Percentiles rank a stretch among this genome's conserved stretches.
Conservation (phyloP, 257 asterid genomes). For the Plantago elongata region DNA sequence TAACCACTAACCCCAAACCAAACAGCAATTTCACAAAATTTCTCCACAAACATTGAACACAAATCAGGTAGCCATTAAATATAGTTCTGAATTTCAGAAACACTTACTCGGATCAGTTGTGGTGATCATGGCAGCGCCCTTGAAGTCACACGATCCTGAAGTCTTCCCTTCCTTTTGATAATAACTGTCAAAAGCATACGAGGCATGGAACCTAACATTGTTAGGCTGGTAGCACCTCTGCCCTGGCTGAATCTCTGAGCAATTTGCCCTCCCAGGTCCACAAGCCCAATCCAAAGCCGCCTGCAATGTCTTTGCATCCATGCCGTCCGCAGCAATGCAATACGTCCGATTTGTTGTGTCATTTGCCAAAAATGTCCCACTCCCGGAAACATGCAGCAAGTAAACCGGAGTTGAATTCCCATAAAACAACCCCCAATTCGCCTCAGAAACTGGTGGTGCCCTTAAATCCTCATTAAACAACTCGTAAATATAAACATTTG, state of each 20-base stretch:
- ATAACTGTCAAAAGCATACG: slow-evolving; percentile 88
- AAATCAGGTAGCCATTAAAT: background rate
- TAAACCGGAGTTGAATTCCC: slow-evolving; percentile 85
- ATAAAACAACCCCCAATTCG: slow-evolving; percentile 86
- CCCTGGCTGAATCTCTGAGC: slow-evolving; percentile 95
- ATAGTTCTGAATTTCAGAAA: slow-evolving; percentile 4
- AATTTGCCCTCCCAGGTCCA: slow-evolving; percentile 95
- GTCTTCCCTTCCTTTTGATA: slow-evolving; percentile 72
- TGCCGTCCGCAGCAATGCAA: slow-evolving; percentile 67
- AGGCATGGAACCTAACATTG: slow-evolving; percentile 79
- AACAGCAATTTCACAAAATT: background rate
- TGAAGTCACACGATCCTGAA: slow-evolving; percentile 87
- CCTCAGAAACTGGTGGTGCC: slow-evolving; percentile 83
- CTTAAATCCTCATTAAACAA: slow-evolving; percentile 92
- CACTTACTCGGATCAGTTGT: slow-evolving; percentile 97
- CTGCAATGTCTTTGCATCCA: slow-evolving; percentile 69
- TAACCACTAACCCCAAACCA: too few species aligned
- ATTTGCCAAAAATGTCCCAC: slow-evolving; percentile 87
- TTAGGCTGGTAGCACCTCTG: slow-evolving; percentile 91
- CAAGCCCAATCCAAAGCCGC: slow-evolving; percentile 98
- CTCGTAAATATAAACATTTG: slow-evolving; percentile 80
- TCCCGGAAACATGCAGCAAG: slow-evolving; percentile 87
- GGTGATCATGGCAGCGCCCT: slow-evolving; percentile 95
- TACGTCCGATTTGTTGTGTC: slow-evolving; percentile 86
- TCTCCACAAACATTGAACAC: background rate